Evolutionary conservation across 2,329 filamentous ascomycete species (phyloP).

Genomic region (Gyromitra esculenta): DNA sequence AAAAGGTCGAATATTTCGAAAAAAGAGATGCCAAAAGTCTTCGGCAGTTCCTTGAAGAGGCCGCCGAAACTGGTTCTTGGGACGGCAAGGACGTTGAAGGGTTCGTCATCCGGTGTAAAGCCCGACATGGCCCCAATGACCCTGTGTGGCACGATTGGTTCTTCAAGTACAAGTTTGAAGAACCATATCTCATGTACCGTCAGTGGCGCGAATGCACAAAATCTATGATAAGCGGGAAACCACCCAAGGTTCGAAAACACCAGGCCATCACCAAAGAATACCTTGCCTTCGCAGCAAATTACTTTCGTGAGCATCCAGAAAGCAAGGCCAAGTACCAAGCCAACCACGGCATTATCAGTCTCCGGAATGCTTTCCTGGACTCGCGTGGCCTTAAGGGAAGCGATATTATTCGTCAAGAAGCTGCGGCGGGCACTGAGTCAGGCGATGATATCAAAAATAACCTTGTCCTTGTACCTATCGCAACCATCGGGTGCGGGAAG

Average conservation of each 20-base stretch:
- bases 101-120: conserved; percentile 92
- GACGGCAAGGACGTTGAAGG: conserved; percentile 93
- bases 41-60: conserved; percentile 80
- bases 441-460: conserved; percentile 70
- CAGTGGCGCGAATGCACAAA: conserved; percentile 99
- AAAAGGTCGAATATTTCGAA: conserved; percentile 81
- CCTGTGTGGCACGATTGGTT: conserved; percentile 88
- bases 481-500: conserved; percentile 96
- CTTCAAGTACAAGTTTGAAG: conserved; percentile 99
- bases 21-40: conserved; percentile 79
- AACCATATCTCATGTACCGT: conserved; percentile 97
- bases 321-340: conserved; percentile 77
- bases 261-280: conserved; percentile 90
- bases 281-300: conserved; percentile 78
- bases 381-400: conserved; percentile 85
- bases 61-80: conserved; percentile 88
- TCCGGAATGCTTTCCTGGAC: conserved; percentile 86
- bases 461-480: conserved; percentile 78
- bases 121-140: conserved; percentile 64
- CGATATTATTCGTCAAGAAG: conserved; percentile 67
- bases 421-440: conserved; percentile 74
- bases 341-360: conserved; percentile 93
- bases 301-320: conserved; percentile 73
- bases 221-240: conserved; percentile 77
- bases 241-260: conserved; percentile 86